These are phyloP conservation scores for Garcileccinum viscosum DNA, from an alignment of 1,284 basidiomycete genomes.

Conservation along the genomic window DNA sequence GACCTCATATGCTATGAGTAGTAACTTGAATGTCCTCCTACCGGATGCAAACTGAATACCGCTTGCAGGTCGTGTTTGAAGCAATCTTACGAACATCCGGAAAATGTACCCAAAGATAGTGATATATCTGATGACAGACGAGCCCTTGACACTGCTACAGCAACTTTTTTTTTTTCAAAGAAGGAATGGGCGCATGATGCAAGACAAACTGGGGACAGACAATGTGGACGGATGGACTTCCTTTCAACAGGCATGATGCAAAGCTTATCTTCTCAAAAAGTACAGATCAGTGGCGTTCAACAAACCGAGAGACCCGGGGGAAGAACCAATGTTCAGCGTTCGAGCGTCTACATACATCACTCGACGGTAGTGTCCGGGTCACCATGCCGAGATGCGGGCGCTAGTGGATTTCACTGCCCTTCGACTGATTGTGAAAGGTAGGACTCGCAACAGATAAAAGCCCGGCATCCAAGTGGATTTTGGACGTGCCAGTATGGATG, in stretches of 20 bases:
- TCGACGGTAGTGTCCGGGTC: neutral
- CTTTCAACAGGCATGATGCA: neutral
- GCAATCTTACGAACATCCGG: neutral
- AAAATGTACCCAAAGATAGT: neutral
- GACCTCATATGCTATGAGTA: neutral
- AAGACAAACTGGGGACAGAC: no score
- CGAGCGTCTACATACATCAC: neutral
- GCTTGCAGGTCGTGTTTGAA: neutral
- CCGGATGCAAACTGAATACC: neutral
- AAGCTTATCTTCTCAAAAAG: neutral
- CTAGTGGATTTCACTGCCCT: neutral
- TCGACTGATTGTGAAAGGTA: neutral
- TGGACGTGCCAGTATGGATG: conserved; percentile 13
- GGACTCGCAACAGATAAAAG: neutral
- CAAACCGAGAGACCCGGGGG: no score
- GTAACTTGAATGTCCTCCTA: neutral
- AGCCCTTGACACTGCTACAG: neutral
- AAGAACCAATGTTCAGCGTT: neutral
- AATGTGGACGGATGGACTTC: no score
- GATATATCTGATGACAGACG: neutral
- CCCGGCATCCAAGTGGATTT: neutral
- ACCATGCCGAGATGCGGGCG: neutral
- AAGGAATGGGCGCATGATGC: neutral
- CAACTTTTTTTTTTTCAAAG: neutral
- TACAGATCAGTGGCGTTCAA: neutral